phyloP scores from a whole-genome alignment of 306 rosid species.

The Rubus parviflorus region DNA sequence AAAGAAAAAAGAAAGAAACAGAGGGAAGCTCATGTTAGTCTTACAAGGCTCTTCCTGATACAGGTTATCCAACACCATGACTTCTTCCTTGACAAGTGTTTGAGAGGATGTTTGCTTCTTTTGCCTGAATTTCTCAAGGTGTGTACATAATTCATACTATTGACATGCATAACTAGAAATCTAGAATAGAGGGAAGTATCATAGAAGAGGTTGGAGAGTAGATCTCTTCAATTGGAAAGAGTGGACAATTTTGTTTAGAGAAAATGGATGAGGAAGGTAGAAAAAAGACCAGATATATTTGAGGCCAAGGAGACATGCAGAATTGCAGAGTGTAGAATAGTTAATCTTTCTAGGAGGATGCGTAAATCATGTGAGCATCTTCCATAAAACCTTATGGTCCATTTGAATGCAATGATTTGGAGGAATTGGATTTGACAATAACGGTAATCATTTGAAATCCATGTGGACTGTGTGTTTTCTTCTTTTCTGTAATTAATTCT shows the following conservation, averaged over 20 bases:
- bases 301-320: slow-evolving; percentile 2
- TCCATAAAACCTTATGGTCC: neutral
- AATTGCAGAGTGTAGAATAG: neutral
- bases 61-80: slow-evolving; percentile 98
- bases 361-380: neutral
- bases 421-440: neutral
- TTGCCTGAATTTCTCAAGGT: slow-evolving; percentile 92
- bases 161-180: neutral
- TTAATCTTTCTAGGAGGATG: neutral
- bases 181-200: neutral
- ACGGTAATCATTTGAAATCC: neutral
- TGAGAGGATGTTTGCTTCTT: slow-evolving; percentile 89
- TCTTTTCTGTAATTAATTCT: neutral
- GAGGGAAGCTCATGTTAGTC: slow-evolving; percentile 8
- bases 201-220: neutral
- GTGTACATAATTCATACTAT: slow-evolving; percentile 29
- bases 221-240: neutral
- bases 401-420: neutral
- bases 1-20: neutral
- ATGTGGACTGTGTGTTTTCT: neutral
- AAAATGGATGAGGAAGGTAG: neutral
- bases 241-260: neutral
- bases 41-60: slow-evolving; percentile 39
- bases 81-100: slow-evolving; percentile 87
- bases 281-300: neutral